These are phyloP conservation scores for Talaromyces islandicus DNA, from an alignment of 2,329 filamentous ascomycete genomes.

Conservation along the genomic window DNA sequence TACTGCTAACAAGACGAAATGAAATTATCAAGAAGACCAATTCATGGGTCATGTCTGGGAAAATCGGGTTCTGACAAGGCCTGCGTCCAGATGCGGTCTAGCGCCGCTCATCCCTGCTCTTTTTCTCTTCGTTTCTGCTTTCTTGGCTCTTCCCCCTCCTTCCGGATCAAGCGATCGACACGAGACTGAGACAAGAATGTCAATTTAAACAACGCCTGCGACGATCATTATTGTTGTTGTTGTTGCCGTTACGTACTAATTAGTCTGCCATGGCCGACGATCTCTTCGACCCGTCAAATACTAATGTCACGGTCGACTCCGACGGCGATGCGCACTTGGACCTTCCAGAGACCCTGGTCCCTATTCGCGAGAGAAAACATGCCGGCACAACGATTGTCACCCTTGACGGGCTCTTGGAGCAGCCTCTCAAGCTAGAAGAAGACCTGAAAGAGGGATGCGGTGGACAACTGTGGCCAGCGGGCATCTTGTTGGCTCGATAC, in stretches of 20 bases:
- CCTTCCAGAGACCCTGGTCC: constrained; percentile 52
- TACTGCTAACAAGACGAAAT: too few species aligned
- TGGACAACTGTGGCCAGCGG: constrained; percentile 90
- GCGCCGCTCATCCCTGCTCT: background rate
- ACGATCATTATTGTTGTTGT: background rate
- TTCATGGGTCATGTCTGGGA: background rate
- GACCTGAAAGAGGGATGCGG: constrained; percentile 85
- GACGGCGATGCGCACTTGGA: constrained; percentile 24
- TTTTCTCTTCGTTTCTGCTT: too few species aligned
- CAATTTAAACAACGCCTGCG: background rate
- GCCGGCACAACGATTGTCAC: constrained; percentile 48
- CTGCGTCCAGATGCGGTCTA: background rate
- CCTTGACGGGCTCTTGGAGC: constrained; percentile 68
- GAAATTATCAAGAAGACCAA: too few species aligned
- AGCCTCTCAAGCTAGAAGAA: constrained; percentile 71
- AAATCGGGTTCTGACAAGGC: background rate
- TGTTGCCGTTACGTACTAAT: background rate
- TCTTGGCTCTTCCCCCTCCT: background rate
- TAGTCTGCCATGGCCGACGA: background rate
- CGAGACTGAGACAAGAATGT: background rate
- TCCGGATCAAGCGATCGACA: background rate
- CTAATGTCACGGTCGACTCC: background rate
- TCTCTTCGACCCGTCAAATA: background rate
- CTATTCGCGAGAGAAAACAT: constrained; percentile 46
- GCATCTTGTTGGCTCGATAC: constrained; percentile 81